Evolutionary conservation across 2,329 filamentous ascomycete species (phyloP), one percentile per base, ranked within the genome.

Genomic region (Pseudogymnoascus sp.): DNA sequence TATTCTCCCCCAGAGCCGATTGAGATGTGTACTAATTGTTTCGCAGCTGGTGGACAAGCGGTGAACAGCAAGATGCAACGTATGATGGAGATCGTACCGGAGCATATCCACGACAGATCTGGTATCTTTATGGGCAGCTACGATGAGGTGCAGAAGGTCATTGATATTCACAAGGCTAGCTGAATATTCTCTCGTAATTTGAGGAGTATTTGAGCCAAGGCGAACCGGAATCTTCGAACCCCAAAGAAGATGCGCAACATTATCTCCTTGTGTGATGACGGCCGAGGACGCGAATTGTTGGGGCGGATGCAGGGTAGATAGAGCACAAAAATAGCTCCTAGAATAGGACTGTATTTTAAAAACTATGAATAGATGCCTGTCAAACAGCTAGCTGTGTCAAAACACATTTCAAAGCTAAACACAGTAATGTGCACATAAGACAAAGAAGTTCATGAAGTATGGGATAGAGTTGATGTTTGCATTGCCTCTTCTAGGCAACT

Each of bases 51-150:
- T 70, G 94, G 94, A 65, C 87, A 95, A 77, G 94, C 94, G 16
- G 80, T 99, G 63, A 88, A 97, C 78, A 92, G 90, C 78, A 87
- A 90, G 63, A 97, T 96, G 92, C 79, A 85, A 69, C 85, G 93
- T 65, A 92, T 99, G 89, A 80, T 99, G 69, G 88, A 91, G 63
- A 87, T 97, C 42, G 85, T 91, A 1, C 94, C 94, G 1, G 89
- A 96, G 76, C 83, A 91, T 75, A 99, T 99, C 72, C 94, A 99
- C 77, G 94, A 99, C 78, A 85, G 87, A 73, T 92, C 92, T 18
- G 94, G 94, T 69, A 97, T 99, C 72, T 99, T 95, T 79, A 84
- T 99, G 80, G 94, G 94, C 67, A 96, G 92, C 71, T 91, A 89
- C 70, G 90, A 96, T 66, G 94, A 99, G 80, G 84, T 99, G 59